Evolutionary conservation across 345 rosid genomes (phyloP).

Genomic region (Gossypium turneri): DNA sequence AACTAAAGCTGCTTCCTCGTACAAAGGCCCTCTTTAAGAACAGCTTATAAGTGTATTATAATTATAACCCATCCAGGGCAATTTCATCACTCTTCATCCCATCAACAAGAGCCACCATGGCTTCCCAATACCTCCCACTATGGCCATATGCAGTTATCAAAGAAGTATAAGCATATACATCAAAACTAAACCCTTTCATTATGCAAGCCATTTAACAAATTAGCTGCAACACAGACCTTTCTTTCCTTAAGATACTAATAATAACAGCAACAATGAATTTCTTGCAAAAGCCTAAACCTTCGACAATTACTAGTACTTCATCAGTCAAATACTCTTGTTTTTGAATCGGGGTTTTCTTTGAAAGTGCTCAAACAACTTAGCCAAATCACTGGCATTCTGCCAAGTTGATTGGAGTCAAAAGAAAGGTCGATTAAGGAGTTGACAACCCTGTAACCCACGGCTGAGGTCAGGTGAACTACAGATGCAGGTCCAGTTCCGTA

Average conservation of each 20-base stretch:
- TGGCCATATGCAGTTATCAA: conserved; percentile 62
- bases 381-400: conserved; percentile 23
- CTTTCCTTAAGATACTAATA: conserved; percentile 59
- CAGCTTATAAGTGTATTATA: no score
- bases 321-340: conserved; percentile 21
- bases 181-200: conserved; percentile 51
- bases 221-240: conserved; percentile 52
- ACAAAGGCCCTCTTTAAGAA: no score
- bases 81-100: conserved; percentile 51
- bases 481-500: conserved; percentile 49
- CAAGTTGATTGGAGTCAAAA: conserved; percentile 43
- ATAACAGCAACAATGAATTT: conserved; percentile 60
- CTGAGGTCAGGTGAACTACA: conserved; percentile 58
- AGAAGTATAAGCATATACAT: conserved; percentile 77
- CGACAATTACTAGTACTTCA: conserved; percentile 59
- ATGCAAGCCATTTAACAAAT: conserved; percentile 46
- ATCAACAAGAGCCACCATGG: conserved; percentile 56
- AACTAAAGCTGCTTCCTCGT: no score
- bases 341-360: conserved; percentile 21
- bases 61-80: no score
- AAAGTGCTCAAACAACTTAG: conserved; percentile 32
- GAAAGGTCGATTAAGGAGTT: conserved; percentile 27
- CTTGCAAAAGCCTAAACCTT: conserved; percentile 69
- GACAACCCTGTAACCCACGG: conserved; percentile 67
- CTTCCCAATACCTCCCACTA: conserved; percentile 81